Base-by-base conservation (phyloP, 1,284 basidiomycete species). In the Sanghuangporus weigelae region DNA sequence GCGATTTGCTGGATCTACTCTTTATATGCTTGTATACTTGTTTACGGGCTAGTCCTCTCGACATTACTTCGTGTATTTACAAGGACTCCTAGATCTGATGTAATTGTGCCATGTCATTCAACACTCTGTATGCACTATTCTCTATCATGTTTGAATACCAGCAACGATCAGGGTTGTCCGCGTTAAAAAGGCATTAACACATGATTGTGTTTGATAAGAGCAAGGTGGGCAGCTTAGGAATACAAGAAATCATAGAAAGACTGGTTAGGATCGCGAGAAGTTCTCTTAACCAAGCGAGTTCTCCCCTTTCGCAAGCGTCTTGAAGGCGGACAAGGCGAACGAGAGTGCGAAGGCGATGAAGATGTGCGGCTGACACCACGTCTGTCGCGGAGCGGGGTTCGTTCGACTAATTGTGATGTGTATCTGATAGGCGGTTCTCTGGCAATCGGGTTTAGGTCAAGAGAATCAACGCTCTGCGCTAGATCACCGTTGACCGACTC, bases 1-100 rank as follows among this genome's bases (percentile, higher is more conserved):
- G 79, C 81, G 88, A 23, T 84, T 91, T 69, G 68, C 81, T 49
- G 87, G 86, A 26, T 86, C 87, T 6, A 85, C 84, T 0, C 71
- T 85, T 51, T 90, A 88, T 74, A 77, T 88, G 40, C 77, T 89
- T 63, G 62, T 56, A 31, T 63, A 63, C 39, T 49, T 63, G 5
- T 54, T 63, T 14, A 63, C 57, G 46, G 62, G 62, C 8, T 63
- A 46, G 21, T 21, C 1, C 10, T 60, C 36, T 10, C 16, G 16
- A 10, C 21, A 3, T 12, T 14, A n/a, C 26, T 5, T 57, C 16
- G 12, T 36, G 35, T 21, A 21, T 19, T 11, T 31, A 40, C 48
- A 39, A 11, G 36, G 46, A 54, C 38, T 31, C 54, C 36, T 62
- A 36, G 51, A 56, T 35, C 12, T 49, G 42, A 48, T 39, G 38